These are phyloP conservation scores for Peronospora destructor DNA, from an alignment of 352 stramenopile genomes.

Conservation along the genomic window DNA sequence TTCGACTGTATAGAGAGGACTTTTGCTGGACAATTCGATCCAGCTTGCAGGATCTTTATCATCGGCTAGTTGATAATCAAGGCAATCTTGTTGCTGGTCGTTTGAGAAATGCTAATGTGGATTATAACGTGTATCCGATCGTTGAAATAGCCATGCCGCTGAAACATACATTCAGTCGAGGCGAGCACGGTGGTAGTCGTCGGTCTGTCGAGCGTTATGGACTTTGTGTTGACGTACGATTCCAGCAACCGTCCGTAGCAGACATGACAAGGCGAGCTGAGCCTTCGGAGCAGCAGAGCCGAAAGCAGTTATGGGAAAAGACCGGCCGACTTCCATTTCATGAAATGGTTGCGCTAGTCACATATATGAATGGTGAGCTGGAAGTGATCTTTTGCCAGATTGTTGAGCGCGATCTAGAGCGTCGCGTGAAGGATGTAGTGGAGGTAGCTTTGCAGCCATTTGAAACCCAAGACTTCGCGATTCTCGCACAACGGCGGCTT, in stretches of 20 bases:
- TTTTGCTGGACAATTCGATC: slow-evolving; percentile 29
- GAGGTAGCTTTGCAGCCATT: slow-evolving; percentile 34
- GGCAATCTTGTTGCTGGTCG: slow-evolving; percentile 15
- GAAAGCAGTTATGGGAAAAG: slow-evolving; percentile 29
- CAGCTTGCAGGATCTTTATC: slow-evolving; percentile 29
- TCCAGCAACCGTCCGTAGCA: slow-evolving; percentile 20
- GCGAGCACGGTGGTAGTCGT: slow-evolving; percentile 15
- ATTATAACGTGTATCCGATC: slow-evolving; percentile 32
- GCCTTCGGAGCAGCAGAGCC: slow-evolving; percentile 8
- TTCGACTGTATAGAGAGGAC: slow-evolving; percentile 41
- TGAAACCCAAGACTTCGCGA: slow-evolving; percentile 22
- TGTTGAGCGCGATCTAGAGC: slow-evolving; percentile 24
- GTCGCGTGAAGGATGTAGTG: slow-evolving; percentile 25
- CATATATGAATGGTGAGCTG: slow-evolving; percentile 8
- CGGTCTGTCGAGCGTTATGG: slow-evolving; percentile 20
- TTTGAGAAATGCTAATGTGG: slow-evolving; percentile 21
- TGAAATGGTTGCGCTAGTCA: slow-evolving; percentile 34
- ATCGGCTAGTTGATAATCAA: slow-evolving; percentile 10
- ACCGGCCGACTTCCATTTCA: slow-evolving; percentile 26
- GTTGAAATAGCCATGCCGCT: slow-evolving; percentile 13
- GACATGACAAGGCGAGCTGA: slow-evolving; percentile 17
- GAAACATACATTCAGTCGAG: slow-evolving; percentile 23
- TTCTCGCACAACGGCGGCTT: slow-evolving; percentile 19
- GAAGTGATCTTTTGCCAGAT: slow-evolving; percentile 36
- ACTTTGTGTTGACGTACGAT: slow-evolving; percentile 28